These are phyloP conservation scores for Cladophialophora carrionii DNA, from an alignment of 2,329 filamentous ascomycete genomes.

Conservation along the genomic window DNA sequence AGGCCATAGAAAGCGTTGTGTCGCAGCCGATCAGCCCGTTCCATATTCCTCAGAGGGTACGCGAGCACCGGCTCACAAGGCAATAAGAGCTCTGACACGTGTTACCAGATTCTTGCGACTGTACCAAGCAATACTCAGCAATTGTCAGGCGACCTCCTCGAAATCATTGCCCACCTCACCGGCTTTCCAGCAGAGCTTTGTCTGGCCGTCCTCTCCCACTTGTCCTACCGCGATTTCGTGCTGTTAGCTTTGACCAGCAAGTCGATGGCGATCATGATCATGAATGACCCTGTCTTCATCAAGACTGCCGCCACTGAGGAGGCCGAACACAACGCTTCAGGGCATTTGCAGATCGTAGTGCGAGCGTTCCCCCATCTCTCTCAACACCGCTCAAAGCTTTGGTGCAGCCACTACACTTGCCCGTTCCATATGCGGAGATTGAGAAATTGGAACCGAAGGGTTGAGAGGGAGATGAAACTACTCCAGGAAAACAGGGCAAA, in stretches of 20 bases:
- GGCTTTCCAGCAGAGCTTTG: background rate
- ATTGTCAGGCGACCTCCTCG: background rate
- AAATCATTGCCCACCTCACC: background rate
- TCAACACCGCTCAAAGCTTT: slow-evolving; percentile 3
- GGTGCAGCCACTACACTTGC: slow-evolving; percentile 8
- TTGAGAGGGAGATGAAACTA: background rate
- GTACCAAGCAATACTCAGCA: background rate
- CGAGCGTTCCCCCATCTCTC: background rate
- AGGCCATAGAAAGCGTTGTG: background rate
- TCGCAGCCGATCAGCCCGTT: background rate
- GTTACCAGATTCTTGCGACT: background rate
- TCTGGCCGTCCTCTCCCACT: background rate
- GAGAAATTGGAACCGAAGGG: background rate
- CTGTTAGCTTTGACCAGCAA: slow-evolving; percentile 11
- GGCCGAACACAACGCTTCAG: slow-evolving; percentile 1
- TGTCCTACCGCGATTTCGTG: slow-evolving; percentile 5
- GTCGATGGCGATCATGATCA: slow-evolving; percentile 3
- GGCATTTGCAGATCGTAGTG: background rate
- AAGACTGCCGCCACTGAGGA: background rate
- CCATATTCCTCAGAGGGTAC: slow-evolving; percentile 5
- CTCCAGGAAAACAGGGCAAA: background rate
- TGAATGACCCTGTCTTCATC: slow-evolving; percentile 1
- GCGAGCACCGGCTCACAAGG: background rate
- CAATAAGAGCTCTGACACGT: background rate
- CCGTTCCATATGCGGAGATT: slow-evolving; percentile 10